These are phyloP conservation scores for Aquilaria yunnanensis DNA, from an alignment of 345 rosid genomes.

Conservation along the genomic window DNA sequence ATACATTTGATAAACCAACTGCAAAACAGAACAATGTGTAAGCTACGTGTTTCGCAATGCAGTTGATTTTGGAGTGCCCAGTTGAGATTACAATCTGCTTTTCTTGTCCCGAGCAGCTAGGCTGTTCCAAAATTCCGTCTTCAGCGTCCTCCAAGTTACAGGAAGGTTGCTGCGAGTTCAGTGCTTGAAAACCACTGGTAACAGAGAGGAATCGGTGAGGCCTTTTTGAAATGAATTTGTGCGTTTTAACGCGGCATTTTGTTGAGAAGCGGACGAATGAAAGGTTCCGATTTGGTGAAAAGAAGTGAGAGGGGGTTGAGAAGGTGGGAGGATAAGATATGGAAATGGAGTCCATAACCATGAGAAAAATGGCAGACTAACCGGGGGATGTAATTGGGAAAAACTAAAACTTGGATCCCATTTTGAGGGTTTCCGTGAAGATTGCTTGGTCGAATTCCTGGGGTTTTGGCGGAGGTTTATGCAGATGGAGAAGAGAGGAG, in stretches of 20 bases:
- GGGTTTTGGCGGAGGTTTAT: conserved; percentile 3
- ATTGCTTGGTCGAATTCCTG: no score
- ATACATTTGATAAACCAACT: conserved; percentile 34
- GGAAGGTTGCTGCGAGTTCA: conserved; percentile 20
- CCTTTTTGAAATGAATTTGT: conserved; percentile 12
- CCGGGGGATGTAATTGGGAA: conserved; percentile 2
- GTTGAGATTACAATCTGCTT: conserved; percentile 18
- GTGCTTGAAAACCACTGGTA: conserved; percentile 18
- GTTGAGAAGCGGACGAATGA: conserved; percentile 20
- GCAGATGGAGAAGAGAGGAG: neutral
- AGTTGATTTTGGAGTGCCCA: conserved; percentile 19
- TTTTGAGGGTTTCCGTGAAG: neutral
- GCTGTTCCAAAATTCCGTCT: conserved; percentile 8
- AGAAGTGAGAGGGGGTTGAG: conserved; percentile 27
- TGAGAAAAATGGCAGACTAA: neutral
- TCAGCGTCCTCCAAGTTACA: conserved; percentile 10
- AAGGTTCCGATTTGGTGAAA: conserved; percentile 18
- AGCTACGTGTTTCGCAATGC: conserved; percentile 36
- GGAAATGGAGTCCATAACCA: conserved; percentile 42
- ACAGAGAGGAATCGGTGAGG: conserved; percentile 15
- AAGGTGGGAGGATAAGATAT: conserved; percentile 26
- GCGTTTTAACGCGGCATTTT: conserved; percentile 20
- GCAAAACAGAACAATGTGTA: conserved; percentile 58
- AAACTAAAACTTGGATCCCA: conserved; percentile 3
- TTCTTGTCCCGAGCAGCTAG: conserved; percentile 15